Conservation (phyloP, 176 grass and related monocot genomes). For the Saccharum officinarum region DNA sequence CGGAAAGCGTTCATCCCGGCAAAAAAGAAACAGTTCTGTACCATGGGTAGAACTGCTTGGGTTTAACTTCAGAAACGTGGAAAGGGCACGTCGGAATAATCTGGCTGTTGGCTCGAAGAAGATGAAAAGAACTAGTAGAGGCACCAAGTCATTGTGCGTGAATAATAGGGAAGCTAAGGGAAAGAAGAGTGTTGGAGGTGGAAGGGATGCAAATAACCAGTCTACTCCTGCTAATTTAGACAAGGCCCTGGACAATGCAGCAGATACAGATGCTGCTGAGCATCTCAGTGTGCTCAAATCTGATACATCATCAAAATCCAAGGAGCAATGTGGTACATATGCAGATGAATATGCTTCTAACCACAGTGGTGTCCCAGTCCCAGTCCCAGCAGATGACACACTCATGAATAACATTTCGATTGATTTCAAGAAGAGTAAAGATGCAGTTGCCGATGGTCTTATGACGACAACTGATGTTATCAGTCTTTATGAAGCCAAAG, state of each 20-base stretch:
- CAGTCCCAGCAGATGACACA: not conserved
- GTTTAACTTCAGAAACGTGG: not conserved
- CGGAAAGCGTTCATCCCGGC: not conserved
- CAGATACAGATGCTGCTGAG: not conserved
- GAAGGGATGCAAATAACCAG: not conserved
- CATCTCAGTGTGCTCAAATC: not conserved
- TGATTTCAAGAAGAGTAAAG: not conserved
- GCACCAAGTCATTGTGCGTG: not conserved
- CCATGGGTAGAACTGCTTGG: not conserved
- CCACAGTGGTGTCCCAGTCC: too few relatives aligned
- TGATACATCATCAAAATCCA: not conserved
- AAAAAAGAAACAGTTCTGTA: not conserved
- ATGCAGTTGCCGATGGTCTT: not conserved
- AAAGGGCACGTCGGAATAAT: not conserved
- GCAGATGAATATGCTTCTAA: not conserved
- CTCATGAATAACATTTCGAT: not conserved
- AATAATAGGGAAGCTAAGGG: not conserved
- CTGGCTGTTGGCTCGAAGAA: not conserved
- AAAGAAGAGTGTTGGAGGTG: not conserved
- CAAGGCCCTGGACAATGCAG: not conserved
- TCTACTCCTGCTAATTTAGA: not conserved
- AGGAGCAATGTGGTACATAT: not conserved
- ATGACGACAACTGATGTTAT: not conserved
- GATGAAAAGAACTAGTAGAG: not conserved
- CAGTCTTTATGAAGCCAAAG: not conserved